phyloP scores from a whole-genome alignment of 768 basidiomycete species.

The Phlebiopsis gigantea region DNA sequence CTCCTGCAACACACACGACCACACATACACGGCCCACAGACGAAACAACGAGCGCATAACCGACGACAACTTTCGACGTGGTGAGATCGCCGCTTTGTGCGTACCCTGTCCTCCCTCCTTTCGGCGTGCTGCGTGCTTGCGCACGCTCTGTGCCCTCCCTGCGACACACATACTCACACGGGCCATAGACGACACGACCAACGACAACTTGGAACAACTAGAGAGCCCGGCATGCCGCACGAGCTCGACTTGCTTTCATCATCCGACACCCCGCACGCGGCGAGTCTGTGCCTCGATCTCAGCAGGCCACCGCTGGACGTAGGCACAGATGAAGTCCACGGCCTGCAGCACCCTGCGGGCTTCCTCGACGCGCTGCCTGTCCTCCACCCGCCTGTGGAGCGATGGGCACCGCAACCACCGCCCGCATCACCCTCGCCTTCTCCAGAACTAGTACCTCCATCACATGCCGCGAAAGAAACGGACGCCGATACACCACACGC shows the following conservation, averaged over 20 bases:
- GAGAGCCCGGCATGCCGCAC: neutral
- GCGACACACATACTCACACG: neutral
- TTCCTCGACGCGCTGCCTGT: slow-evolving; percentile 21
- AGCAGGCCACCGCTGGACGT: neutral
- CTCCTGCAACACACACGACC: neutral
- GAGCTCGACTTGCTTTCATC: neutral
- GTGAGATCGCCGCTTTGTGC: too few relatives aligned
- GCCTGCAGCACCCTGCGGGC: slow-evolving; percentile 16
- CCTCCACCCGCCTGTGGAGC: slow-evolving; percentile 6
- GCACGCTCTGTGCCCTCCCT: too few relatives aligned
- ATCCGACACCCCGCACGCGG: neutral
- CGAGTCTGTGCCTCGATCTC: neutral
- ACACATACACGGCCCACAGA: neutral
- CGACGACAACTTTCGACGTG: neutral
- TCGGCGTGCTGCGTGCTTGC: too few relatives aligned
- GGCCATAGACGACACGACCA: neutral
- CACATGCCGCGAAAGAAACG: too few relatives aligned
- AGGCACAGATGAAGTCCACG: slow-evolving; percentile 6
- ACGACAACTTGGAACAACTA: neutral
- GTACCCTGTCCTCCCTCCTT: too few relatives aligned
- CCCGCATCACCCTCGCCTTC: neutral
- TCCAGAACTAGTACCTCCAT: neutral
- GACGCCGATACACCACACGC: neutral
- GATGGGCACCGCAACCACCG: neutral
- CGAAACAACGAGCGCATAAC: neutral